Conservation (phyloP, 2,329 filamentous ascomycete genomes). For the Mycocentrospora acerina region DNA sequence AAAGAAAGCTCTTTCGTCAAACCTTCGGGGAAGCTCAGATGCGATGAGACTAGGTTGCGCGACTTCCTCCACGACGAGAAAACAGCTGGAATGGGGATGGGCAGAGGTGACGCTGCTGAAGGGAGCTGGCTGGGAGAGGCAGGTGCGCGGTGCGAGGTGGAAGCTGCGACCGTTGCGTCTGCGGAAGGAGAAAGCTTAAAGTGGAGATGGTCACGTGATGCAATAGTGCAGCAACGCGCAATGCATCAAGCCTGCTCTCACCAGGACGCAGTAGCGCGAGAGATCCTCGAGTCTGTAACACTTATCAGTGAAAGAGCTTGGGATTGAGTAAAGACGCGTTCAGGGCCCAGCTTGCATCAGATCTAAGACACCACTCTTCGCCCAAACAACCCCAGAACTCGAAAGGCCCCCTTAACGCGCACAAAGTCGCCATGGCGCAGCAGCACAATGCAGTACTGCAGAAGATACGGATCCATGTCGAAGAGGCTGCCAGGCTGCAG, state of each 20-base stretch:
- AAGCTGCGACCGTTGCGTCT: conserved; percentile 15
- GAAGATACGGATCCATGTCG: conserved; percentile 34
- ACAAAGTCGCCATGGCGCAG: conserved; percentile 25
- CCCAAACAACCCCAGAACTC: not conserved
- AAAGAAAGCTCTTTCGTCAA: conserved; percentile 45
- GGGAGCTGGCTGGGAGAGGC: conserved; percentile 10
- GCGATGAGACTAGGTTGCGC: conserved; percentile 18
- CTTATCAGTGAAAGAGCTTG: not conserved
- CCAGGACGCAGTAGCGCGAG: not conserved
- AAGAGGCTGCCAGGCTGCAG: conserved; percentile 20
- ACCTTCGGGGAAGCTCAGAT: conserved; percentile 37
- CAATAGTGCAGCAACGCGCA: not conserved
- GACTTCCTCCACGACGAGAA: conserved; percentile 20
- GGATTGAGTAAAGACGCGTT: not conserved
- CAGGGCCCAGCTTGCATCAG: not conserved
- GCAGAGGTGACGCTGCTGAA: not conserved
- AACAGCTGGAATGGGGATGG: conserved; percentile 8
- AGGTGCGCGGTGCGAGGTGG: conserved; percentile 18
- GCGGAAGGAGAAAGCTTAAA: conserved; percentile 16
- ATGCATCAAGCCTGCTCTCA: too few species aligned
- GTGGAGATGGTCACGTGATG: conserved; percentile 3
- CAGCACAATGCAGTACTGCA: conserved; percentile 13
- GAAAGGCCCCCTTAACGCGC: not conserved
- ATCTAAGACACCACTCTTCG: too few species aligned
- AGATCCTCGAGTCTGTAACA: not conserved